Conservation (phyloP, 805 yeast genomes). For the Komagataella pastoris region DNA sequence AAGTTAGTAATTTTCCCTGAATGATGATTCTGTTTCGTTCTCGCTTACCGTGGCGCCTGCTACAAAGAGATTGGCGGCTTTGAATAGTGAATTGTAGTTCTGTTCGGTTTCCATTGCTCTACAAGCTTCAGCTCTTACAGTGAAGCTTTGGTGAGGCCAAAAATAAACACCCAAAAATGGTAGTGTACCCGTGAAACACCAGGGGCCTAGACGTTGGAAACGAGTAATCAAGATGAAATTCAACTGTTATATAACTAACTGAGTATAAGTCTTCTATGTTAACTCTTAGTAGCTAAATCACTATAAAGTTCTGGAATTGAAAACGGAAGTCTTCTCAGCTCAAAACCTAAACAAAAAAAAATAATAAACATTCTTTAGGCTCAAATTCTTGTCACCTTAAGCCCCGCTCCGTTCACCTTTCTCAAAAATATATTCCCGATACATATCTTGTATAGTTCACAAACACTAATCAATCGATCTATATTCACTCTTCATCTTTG, state of each 20-base stretch:
- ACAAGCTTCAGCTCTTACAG: conserved; percentile 2
- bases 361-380: not conserved
- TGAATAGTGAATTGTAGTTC: conserved; percentile 32
- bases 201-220: not conserved
- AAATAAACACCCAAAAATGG: not conserved
- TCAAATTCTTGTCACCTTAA: not conserved
- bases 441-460: not conserved
- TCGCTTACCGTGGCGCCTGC: conserved; percentile 38
- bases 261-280: not conserved
- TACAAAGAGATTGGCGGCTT: conserved; percentile 38
- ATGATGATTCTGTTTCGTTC: not conserved
- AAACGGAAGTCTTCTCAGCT: conserved; percentile 9
- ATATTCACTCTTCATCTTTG: conserved; percentile 17
- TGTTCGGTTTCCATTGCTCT: conserved; percentile 29
- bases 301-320: conserved; percentile 6
- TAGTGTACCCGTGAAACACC: not conserved
- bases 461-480: conserved; percentile 2
- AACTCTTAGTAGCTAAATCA: conserved; percentile 3
- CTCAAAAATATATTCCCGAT: conserved; percentile 6
- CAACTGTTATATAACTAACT: not conserved
- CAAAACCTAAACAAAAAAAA: conserved; percentile 8
- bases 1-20: not conserved
- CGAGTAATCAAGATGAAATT: not conserved
- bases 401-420: not conserved
- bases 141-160: not conserved